Evolutionary conservation across 192 early-diverging fungal genomes (phyloP).

Genomic region (Backusella tuberculispora): DNA sequence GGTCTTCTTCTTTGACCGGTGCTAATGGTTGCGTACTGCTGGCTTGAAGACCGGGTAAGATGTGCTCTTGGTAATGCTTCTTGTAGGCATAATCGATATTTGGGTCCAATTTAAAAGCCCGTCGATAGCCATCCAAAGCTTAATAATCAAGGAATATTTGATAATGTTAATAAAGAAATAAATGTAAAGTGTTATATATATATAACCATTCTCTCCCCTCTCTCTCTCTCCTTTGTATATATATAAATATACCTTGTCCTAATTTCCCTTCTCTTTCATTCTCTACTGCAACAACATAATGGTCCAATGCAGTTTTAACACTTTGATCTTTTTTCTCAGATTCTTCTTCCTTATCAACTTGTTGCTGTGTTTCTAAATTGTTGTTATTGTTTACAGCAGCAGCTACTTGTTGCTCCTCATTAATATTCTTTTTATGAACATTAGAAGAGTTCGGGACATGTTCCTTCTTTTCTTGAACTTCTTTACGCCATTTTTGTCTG

Average conservation of each 20-base stretch:
- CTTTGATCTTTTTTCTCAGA: not conserved
- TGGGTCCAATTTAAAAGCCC: conserved; percentile 42
- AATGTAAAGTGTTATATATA: not conserved
- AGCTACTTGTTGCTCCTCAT: not conserved
- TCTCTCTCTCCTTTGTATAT: not conserved
- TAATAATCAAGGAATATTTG: not conserved
- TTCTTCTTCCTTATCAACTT: conserved; percentile 5
- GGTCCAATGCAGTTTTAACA: conserved; percentile 30
- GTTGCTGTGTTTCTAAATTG: not conserved
- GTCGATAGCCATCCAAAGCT: conserved; percentile 42
- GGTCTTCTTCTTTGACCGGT: not conserved
- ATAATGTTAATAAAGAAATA: not conserved
- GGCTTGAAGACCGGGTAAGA: not conserved
- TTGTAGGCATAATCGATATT: conserved; percentile 39
- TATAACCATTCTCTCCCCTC: not conserved
- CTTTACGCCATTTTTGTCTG: conserved; percentile 32
- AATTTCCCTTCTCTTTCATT: conserved; percentile 45
- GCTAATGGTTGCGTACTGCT: not conserved
- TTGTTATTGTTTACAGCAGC: not conserved
- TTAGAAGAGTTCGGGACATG: not conserved
- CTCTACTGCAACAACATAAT: conserved; percentile 39
- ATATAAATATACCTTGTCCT: conserved; percentile 31
- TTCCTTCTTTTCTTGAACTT: conserved; percentile 28
- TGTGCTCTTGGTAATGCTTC: conserved; percentile 23
- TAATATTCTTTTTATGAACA: not conserved